Evolutionary conservation across 208 protist genomes (phyloP).

Genomic region (Entamoeba histolytica): DNA sequence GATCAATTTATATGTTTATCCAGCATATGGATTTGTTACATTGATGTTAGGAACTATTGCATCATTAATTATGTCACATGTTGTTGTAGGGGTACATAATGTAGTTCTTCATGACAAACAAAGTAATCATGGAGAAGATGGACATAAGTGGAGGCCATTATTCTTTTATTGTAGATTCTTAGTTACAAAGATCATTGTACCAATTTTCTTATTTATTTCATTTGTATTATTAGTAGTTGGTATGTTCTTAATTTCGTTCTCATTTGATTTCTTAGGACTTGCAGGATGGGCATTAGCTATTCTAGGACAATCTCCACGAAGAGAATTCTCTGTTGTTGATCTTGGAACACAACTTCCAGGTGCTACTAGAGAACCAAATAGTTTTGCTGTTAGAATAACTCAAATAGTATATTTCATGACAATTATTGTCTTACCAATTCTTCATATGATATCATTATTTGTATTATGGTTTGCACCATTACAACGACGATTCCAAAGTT

Average conservation of each 20-base stretch:
- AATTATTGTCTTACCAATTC: constrained; percentile 32
- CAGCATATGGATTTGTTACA: constrained; percentile 24
- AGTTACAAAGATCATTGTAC: neutral
- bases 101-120: neutral
- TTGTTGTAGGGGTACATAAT: constrained; percentile 26
- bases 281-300: neutral
- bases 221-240: neutral
- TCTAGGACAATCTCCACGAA: neutral
- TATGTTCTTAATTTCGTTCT: neutral
- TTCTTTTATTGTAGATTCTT: neutral
- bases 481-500: constrained; percentile 11
- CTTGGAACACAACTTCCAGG: neutral
- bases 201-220: neutral
- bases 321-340: neutral
- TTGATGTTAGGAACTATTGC: constrained; percentile 34
- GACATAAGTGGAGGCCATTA: neutral
- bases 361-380: neutral
- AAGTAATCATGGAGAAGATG: neutral
- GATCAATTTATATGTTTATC: constrained; percentile 24
- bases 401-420: neutral
- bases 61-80: constrained; percentile 29
- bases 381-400: neutral
- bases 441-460: constrained; percentile 32
- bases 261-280: neutral
- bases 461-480: constrained; percentile 42